Base-by-base conservation (phyloP, 306 rosid genomes). In the Amphicarpaea edgeworthii region DNA sequence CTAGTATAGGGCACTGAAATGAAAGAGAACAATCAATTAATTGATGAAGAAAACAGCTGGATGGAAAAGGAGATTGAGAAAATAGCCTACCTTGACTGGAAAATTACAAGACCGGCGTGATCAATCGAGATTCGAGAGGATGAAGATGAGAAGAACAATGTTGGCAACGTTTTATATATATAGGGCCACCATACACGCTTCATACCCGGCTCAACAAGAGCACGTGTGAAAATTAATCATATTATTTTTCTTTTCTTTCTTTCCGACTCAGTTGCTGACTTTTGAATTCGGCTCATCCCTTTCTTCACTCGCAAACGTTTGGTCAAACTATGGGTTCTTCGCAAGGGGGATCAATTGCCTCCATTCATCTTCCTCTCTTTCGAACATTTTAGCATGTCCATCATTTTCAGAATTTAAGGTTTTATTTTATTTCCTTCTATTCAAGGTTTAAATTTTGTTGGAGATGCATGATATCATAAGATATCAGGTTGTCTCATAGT, bases 251-350 rank as follows among this genome's bases (percentile, higher is more conserved):
- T 64, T 34, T 66, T 16, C 19, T 34, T 66, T 16, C 19, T 41
- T 4, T 68, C 5, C 6, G 71, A 19, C 68, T 40, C 12, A 11
- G 81, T 59, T 26, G 41, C 80, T 85, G 70, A 82, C 68, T 40
- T 79, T 64, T 69, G 43, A 65, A 58, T 70, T 62, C 59, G 75
- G 88, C 79, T 54, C 12, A 47, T 76, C 74, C 47, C 53, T 20
- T 54, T 77, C 32, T 73, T 76, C 66, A 65, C 61, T 70, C 40
- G 1, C 9, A 19, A 14, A 11, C 6, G 21, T 54, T 20, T 69
- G 84, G 96, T 90, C 91, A 88, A 88, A 78, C 78, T 75, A 12
- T 73, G 90, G 81, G 81, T 80, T 82, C 85, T 81, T n/a, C n/a
- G n/a, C n/a, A 40, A 8, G 34, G 34, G 34, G 34, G 34, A 4